Evolutionary conservation across 345 rosid species (phyloP), one percentile per base, ranked within the genome.

Genomic region (Raphanus sativus): DNA sequence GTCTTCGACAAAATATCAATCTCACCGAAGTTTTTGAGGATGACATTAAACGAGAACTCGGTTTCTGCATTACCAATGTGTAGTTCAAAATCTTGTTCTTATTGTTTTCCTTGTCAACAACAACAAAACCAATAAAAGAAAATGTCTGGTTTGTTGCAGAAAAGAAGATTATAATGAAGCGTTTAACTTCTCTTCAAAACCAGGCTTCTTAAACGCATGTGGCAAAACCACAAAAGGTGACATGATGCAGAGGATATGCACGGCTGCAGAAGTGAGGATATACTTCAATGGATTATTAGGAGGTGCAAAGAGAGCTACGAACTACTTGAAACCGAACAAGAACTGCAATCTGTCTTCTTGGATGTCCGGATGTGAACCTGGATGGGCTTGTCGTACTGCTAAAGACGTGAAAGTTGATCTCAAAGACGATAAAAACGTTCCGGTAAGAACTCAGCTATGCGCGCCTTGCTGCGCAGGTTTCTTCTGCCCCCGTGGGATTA

Each of bases 291-390:
- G 91, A 69, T 85, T 86, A 84, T 81, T 83, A 36, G 62, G 74
- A 72, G 80, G 81, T 54, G 12, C 86, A 68, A 87, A 75, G 85
- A 84, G 78, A 67, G 52, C 89, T 56, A 76, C 82, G 0, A 81
- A 81, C 71, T 87, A 87, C 79, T 73, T 90, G 82, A 75, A 82
- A 66, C 99, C 99, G 0, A 95, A 95, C 86, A 89, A 83, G 77
- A 95, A 95, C 84, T 95, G 98, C 67, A 95, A 95, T 78, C 72
- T 95, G 80, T 80, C 90, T 8, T 84, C 96, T 5, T 92, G 99
- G 99, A 84, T 88, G 73, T 67, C 88, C 54, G 99, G 99, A n/a
- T 93, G 99, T 67, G 99, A 95, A 80, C 94, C 99, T 58, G 99
- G 98, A 67, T 95, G 99, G 99, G 93, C 91, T 77, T 95, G 99